These are phyloP conservation scores for Zygosaccharomyces bisporus DNA, from an alignment of 805 yeast genomes.

Conservation along the genomic window DNA sequence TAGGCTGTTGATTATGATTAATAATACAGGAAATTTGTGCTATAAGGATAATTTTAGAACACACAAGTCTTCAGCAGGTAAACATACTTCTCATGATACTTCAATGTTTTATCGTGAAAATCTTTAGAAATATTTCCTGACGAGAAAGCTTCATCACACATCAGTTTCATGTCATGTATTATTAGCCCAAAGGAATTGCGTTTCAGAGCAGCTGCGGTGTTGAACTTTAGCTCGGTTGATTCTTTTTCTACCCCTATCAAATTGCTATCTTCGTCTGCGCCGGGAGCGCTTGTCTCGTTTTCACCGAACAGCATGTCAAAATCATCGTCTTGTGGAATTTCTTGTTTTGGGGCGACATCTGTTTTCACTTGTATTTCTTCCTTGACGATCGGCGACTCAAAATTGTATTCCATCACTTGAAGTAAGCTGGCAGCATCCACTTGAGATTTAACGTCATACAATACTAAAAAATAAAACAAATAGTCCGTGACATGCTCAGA, in stretches of 20 bases:
- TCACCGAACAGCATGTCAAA: constrained; percentile 38
- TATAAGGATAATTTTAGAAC: constrained; percentile 12
- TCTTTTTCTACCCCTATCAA: constrained; percentile 10
- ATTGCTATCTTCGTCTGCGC: constrained; percentile 21
- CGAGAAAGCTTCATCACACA: constrained; percentile 18
- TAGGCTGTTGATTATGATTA: neutral
- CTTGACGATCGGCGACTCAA: constrained; percentile 4
- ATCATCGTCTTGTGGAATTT: constrained; percentile 31
- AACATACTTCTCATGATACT: constrained; percentile 25
- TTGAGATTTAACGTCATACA: constrained; percentile 28
- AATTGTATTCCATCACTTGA: constrained; percentile 18
- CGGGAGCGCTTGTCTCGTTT: constrained; percentile 30
- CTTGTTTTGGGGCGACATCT: constrained; percentile 16
- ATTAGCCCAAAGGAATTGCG: constrained; percentile 29
- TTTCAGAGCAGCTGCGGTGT: constrained; percentile 14
- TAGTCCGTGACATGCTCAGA: constrained; percentile 30
- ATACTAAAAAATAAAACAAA: constrained; percentile 31
- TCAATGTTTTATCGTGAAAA: constrained; percentile 19
- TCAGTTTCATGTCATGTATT: constrained; percentile 22
- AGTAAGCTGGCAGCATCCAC: constrained; percentile 25
- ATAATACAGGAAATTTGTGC: neutral
- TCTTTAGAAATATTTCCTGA: constrained; percentile 17
- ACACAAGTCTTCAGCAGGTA: constrained; percentile 24
- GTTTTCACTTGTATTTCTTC: constrained; percentile 12
- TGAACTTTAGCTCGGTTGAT: constrained; percentile 4